Percentiles rank a stretch among this genome's conserved stretches.
These are phyloP conservation scores for Fusarium sambucinum DNA, from an alignment of 2,329 filamentous ascomycete genomes.

Conservation along the genomic window DNA sequence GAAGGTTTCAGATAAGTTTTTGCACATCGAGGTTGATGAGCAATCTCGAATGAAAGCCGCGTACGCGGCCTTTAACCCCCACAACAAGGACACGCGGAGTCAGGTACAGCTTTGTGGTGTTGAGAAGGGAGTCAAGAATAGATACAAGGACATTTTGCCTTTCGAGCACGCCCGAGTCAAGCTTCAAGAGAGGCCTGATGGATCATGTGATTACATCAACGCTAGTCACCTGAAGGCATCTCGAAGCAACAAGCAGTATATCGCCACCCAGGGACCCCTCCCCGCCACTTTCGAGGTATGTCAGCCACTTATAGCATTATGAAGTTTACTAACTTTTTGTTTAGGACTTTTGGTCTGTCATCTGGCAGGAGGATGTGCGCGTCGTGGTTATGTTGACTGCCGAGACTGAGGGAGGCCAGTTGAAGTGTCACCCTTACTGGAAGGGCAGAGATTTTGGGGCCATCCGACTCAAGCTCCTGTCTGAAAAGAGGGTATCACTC, in stretches of 20 bases:
- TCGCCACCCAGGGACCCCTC: constrained; percentile 93
- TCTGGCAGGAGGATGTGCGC: constrained; percentile 96
- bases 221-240: constrained; percentile 86
- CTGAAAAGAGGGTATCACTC: constrained; percentile 84
- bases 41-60: constrained; percentile 93
- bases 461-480: constrained; percentile 79
- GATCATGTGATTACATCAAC: constrained; percentile 93
- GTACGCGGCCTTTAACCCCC: constrained; percentile 64
- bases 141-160: constrained; percentile 97
- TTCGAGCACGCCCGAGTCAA: constrained; percentile 94
- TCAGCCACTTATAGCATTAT: neutral
- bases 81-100: constrained; percentile 44
- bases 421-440: constrained; percentile 98
- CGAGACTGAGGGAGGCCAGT: constrained; percentile 89
- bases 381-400: constrained; percentile 98
- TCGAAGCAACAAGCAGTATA: constrained; percentile 90
- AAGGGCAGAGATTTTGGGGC: constrained; percentile 80
- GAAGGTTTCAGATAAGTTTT: constrained; percentile 82
- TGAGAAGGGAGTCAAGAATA: constrained; percentile 94
- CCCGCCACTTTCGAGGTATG: constrained; percentile 90
- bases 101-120: constrained; percentile 86
- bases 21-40: constrained; percentile 85
- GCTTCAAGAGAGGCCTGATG: constrained; percentile 73
- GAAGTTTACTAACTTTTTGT: constrained; percentile 45
- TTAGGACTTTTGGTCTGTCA: constrained; percentile 96